A percentile compares a stretch with the other conserved stretches of the same genome.
Evolutionary conservation across 2,329 filamentous ascomycete species (phyloP).

Genomic region (Pseudogymnoascus sp.): DNA sequence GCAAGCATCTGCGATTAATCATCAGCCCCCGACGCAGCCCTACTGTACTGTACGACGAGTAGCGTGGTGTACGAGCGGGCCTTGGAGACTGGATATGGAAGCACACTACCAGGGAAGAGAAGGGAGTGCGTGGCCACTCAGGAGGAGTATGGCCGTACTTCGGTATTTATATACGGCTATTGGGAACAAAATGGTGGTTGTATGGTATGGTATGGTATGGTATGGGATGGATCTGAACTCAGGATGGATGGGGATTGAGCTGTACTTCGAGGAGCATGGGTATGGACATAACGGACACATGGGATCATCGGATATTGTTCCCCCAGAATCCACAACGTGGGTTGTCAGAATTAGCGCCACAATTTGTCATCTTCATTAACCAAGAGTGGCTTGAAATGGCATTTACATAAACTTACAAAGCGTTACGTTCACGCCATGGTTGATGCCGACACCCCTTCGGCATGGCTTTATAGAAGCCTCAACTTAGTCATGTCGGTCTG

Average conservation of each 20-base stretch:
- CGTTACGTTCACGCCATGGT: not conserved
- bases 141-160: not conserved
- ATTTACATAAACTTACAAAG: slow-evolving; percentile 6
- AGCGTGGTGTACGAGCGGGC: not conserved
- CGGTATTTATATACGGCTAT: not conserved
- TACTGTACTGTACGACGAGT: not conserved
- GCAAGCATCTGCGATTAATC: not conserved
- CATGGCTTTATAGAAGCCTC: not conserved
- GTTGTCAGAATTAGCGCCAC: slow-evolving; percentile 6
- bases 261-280: not conserved
- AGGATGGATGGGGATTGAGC: not conserved
- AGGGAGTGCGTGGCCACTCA: not conserved
- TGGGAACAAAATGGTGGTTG: not conserved
- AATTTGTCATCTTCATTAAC: slow-evolving; percentile 7
- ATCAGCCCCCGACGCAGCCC: slow-evolving; percentile 2
- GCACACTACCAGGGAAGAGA: not conserved
- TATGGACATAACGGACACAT: not conserved
- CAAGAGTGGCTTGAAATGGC: not conserved
- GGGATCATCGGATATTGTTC: slow-evolving; percentile 1
- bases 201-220: too few relatives aligned
- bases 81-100: not conserved
- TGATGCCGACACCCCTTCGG: not conserved
- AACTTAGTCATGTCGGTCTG: not conserved
- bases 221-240: too few relatives aligned
- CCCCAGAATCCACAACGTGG: slow-evolving; percentile 7